Evolutionary conservation across 192 early-diverging fungal species (phyloP), one percentile per base, ranked within the genome.

Genomic region (Rhizoclosmatium globosum): DNA sequence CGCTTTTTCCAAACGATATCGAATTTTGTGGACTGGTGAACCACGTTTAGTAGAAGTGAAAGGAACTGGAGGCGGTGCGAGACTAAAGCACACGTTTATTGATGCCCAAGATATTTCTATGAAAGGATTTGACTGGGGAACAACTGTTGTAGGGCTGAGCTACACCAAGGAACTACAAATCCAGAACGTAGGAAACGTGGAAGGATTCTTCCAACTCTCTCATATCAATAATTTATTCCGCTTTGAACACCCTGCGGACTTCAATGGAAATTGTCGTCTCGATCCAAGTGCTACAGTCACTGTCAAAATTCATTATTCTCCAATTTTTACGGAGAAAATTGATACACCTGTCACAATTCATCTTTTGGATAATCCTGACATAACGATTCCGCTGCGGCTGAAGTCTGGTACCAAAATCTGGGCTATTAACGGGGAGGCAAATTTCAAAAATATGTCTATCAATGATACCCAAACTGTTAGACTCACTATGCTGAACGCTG

Each of bases 101-200:
- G 75, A 74, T 9, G 71, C 72, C 46, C 58, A 68, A 64, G 89
- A 90, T 53, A 50, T 47, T 3, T 41, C 44, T 41, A 84, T 88
- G 44, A 79, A 67, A 38, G 82, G 87, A 3, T 70, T 90, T 4
- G 85, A 88, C 69, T 90, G 82, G 82, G 89, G 87, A 0, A 84
- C 57, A 4, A 86, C 85, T 47, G 73, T 88, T 23, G 85, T 88
- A 13, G 87, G 87, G 17, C 62, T 84, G 6, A 44, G 58, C 41
- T 86, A 87, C 58, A 71, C 77, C 47, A 90, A 88, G 60, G 73
- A 61, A 11, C 66, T 90, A 39, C 59, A 80, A 2, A 46, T 90
- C 23, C 80, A 68, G 31, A 90, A 90, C 68, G 59, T 85, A 31
- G 89, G 89, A 1, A 88, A 85, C 64, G 80, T 88, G 23, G 87